These are phyloP conservation scores for Colletotrichum gloeosporioides DNA, from an alignment of 2,329 filamentous ascomycete genomes.

Conservation along the genomic window DNA sequence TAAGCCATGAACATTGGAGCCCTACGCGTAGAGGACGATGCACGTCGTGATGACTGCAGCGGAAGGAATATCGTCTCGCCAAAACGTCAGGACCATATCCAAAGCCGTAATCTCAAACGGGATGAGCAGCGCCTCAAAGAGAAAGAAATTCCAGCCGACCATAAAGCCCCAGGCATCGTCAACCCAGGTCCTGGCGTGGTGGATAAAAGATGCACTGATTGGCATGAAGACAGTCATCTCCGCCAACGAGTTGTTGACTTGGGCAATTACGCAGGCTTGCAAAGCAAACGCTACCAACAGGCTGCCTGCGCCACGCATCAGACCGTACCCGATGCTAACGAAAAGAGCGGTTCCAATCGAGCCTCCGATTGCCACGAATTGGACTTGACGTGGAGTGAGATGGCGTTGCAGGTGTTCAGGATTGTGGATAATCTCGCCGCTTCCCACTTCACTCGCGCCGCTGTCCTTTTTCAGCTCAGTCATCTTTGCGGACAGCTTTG, in stretches of 20 bases:
- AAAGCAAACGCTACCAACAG: background rate
- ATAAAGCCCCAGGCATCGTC: slow-evolving; percentile 55
- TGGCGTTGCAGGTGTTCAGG: background rate
- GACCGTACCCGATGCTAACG: background rate
- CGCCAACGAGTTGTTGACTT: slow-evolving; percentile 45
- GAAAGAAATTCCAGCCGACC: slow-evolving; percentile 55
- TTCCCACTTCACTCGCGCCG: background rate
- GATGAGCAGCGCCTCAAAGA: slow-evolving; percentile 55
- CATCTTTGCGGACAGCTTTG: background rate
- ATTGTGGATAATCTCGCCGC: background rate
- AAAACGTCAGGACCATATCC: slow-evolving; percentile 42
- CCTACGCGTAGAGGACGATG: slow-evolving; percentile 2
- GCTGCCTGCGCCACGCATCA: background rate
- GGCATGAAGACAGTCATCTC: slow-evolving; percentile 32
- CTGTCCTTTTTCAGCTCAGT: background rate
- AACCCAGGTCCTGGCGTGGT: slow-evolving; percentile 55
- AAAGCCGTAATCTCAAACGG: slow-evolving; percentile 56
- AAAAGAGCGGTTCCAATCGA: background rate
- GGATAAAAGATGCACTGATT: slow-evolving; percentile 47
- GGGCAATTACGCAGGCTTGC: slow-evolving; percentile 25
- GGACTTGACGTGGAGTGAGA: background rate
- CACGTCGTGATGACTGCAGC: slow-evolving; percentile 20
- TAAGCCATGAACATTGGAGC: background rate
- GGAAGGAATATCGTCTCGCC: slow-evolving; percentile 33
- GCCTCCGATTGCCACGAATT: background rate